Conservation (phyloP, 73 alveolate species). For the Tetrahymena malaccensis region DNA sequence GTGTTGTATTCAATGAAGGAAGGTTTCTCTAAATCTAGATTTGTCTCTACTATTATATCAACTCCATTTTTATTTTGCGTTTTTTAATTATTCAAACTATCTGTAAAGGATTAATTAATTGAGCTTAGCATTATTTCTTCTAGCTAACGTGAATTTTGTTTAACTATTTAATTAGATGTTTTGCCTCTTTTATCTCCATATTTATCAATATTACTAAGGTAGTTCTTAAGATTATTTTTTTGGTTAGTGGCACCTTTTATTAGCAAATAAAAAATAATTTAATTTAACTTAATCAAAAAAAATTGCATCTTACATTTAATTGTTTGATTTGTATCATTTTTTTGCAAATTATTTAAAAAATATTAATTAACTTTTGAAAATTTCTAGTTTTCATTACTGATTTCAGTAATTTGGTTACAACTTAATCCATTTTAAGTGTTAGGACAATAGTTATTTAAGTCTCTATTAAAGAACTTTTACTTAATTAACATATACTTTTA, state of each 20-base stretch:
- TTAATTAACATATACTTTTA: not conserved
- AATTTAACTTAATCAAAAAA: too few relatives aligned
- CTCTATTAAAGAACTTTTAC: not conserved
- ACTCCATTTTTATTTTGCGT: not conserved
- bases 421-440: not conserved
- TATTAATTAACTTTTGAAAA: too few relatives aligned
- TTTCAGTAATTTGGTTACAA: not conserved
- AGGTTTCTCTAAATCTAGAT: not conserved
- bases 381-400: too few relatives aligned
- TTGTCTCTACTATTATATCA: not conserved
- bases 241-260: not conserved
- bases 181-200: not conserved
- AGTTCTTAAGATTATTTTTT: not conserved
- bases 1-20: not conserved
- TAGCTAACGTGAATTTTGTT: not conserved
- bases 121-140: not conserved
- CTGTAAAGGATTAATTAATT: not conserved
- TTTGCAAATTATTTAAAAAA: not conserved
- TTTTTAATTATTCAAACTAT: not conserved
- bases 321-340: not conserved
- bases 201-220: not conserved
- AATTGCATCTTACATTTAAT: not conserved
- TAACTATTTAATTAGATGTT: not conserved
- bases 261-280: too few relatives aligned
- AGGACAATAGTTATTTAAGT: not conserved